These are phyloP conservation scores for Dictyostelium discoideum DNA, from an alignment of 78 protist species.

Conservation along the genomic window dicty_2.7 NC_007089.4:5447001-5447500, in stretches of 20 bases:
- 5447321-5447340: background rate
- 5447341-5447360: conserved; percentile 5
- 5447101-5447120: background rate
- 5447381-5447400: background rate
- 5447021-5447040: background rate
- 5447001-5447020: background rate
- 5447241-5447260: background rate
- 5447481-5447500: background rate
- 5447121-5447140: background rate
- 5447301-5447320: background rate
- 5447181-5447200: background rate
- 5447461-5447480: background rate
- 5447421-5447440: background rate
- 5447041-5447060: background rate
- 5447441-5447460: background rate
- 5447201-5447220: conserved; percentile 12
- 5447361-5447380: background rate
- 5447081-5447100: background rate
- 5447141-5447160: background rate
- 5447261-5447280: background rate
- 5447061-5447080: background rate
- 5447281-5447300: background rate
- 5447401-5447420: background rate
- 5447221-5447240: background rate
- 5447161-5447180: background rate